Conservation (phyloP, 2,329 filamentous ascomycete genomes). For the Colletotrichum ledebouriae region DNA sequence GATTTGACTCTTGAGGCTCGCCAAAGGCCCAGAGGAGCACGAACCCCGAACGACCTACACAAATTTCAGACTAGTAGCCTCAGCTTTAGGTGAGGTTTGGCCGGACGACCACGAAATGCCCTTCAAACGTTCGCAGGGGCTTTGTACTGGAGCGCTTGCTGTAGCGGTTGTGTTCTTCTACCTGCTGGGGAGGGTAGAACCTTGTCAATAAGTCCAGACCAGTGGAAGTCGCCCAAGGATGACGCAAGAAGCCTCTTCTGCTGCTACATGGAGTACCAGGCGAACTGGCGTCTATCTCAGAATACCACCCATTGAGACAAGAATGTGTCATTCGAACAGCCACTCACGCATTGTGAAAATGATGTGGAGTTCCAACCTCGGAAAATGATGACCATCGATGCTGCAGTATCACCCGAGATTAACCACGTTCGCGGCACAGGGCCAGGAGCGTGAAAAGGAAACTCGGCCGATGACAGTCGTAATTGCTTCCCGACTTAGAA, state of each 20-base stretch:
- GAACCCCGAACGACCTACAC: constrained; percentile 23
- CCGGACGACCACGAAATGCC: constrained; percentile 21
- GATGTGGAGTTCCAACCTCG: not conserved
- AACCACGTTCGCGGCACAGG: constrained; percentile 39
- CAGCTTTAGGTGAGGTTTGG: constrained; percentile 18
- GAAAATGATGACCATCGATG: constrained; percentile 31
- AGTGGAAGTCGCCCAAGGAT: constrained; percentile 6
- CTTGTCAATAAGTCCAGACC: constrained; percentile 27
- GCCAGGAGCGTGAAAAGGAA: constrained; percentile 9
- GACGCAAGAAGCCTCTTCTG: constrained; percentile 2
- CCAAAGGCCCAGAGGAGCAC: constrained; percentile 21
- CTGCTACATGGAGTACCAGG: not conserved
- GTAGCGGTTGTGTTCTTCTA: constrained; percentile 7
- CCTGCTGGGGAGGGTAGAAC: constrained; percentile 29
- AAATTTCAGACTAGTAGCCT: constrained; percentile 12
- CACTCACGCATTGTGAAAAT: not conserved
- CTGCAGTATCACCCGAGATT: constrained; percentile 45
- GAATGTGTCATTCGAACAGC: not conserved
- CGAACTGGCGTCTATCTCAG: constrained; percentile 11
- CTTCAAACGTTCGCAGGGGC: constrained; percentile 11
- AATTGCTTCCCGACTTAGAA: constrained; percentile 30
- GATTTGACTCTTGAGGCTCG: constrained; percentile 9
- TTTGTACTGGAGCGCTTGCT: constrained; percentile 27
- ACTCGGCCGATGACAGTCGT: constrained; percentile 30
- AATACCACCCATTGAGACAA: not conserved